Evolutionary conservation across 2,329 filamentous ascomycete genomes (phyloP), one percentile per base, ranked within the genome.

Genomic region (Penicillium sp.): DNA sequence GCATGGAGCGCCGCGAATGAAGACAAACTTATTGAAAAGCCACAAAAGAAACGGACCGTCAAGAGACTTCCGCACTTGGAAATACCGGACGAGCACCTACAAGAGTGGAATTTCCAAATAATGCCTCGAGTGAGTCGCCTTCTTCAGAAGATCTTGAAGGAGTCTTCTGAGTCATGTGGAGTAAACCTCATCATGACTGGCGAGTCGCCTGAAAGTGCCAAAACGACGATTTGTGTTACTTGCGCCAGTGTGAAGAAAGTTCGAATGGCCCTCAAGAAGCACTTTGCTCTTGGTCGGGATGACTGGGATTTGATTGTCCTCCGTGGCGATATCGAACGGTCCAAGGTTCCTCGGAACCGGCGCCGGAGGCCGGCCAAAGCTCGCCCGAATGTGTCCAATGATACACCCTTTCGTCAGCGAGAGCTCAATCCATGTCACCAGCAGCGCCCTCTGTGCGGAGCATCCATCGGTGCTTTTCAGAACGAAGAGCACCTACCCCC

Each of bases 381-480:
- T 18, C 66, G 66, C 5, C 65, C 66, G 4, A 61, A 60, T 22
- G 64, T 63, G 29, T 60, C 66, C 8, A 66, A 68, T 31, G 61
- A 65, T 38, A 64, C 65, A 18, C 63, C 66, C 5, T 67, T 68
- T 55, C 58, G 63, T 24, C 68, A 69, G 44, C 61, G 67, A 32
- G 67, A 75, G 49, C 61, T 74, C 63, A 96, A 95, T 66, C 85
- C 86, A 1, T 86, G 85, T 57, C 93, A 90, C 69, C 92, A 97
- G 72, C 80, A 87, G 64, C 82, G 83, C 22, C 93, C 93, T 1
- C 75, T 85, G 0, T 96, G 92, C 63, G 93, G 93, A 1, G 93
- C 93, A 8, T 96, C 92, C 42, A 97, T 97, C 57, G 93, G 93
- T 7, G 92, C 92, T 0, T 97, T 90, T 80, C 86, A 90, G 49